Conservation (phyloP, 129 eudicot genomes). For the Pseudognaphalium luteoalbum region DNA sequence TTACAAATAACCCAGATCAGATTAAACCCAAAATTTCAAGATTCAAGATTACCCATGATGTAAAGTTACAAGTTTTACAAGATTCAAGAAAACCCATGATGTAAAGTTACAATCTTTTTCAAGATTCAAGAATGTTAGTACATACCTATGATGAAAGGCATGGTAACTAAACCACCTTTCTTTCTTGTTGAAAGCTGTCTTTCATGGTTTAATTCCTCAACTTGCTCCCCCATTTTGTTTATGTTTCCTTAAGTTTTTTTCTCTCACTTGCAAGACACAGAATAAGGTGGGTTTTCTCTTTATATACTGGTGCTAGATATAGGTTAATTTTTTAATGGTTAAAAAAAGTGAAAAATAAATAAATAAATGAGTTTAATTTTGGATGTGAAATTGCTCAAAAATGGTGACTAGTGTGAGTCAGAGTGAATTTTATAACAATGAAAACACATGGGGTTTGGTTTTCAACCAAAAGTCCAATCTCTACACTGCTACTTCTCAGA, state of each 20-base stretch:
- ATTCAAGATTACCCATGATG: constrained; percentile 25
- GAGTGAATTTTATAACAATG: constrained; percentile 30
- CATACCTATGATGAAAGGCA: constrained; percentile 91
- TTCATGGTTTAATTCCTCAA: constrained; percentile 34
- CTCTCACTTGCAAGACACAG: constrained; percentile 27
- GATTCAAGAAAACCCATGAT: neutral
- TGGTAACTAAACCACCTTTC: constrained; percentile 80
- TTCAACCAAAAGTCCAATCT: constrained; percentile 45
- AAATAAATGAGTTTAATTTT: neutral
- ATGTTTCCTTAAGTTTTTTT: neutral
- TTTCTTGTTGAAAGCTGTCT: constrained; percentile 34
- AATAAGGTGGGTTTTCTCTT: constrained; percentile 17
- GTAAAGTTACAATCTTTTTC: constrained; percentile 5
- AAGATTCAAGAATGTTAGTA: constrained; percentile 6
- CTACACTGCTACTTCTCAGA: constrained; percentile 31
- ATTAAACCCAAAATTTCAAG: constrained; percentile 12
- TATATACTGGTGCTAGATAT: constrained; percentile 38
- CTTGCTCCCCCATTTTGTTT: constrained; percentile 36
- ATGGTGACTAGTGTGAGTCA: constrained; percentile 23
- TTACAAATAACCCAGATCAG: constrained; percentile 17
- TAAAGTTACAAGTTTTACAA: neutral
- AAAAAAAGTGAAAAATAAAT: neutral
- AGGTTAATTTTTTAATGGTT: constrained; percentile 26
- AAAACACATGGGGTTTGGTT: constrained; percentile 40
- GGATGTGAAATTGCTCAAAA: constrained; percentile 34